Base-by-base conservation (phyloP, 1,284 basidiomycete genomes). In the Naganishia albida region DNA sequence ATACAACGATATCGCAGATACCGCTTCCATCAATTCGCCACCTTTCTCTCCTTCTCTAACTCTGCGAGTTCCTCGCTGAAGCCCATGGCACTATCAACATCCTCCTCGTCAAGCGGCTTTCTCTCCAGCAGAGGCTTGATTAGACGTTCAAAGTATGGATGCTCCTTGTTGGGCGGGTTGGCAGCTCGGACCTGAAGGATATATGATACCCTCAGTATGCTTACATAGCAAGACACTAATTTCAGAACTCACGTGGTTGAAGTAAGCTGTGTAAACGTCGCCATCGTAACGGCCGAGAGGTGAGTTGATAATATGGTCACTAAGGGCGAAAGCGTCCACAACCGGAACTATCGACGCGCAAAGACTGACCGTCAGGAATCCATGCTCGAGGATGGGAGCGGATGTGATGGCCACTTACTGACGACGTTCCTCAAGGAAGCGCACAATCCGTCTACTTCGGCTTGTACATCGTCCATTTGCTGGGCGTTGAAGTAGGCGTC, bases 241-340 rank as follows among this genome's bases (percentile, higher is more conserved):
- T 20, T 6, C 18, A n/a, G 20, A 0, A 38, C 64, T 60, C 12
- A 79, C 82, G 64, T 80, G 81, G 67, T 79, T 76, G 71, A 82
- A 82, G 75, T 83, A 82, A 50, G 78, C 77, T 64, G 80, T 78
- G 75, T 82, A 81, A 51, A 81, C 75, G 49, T 80, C 75, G 25
- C 81, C 82, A 68, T 81, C 80, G 71, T 78, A 81, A 65, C 78
- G 76, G 43, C 82, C 84, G 39, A 85, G 79, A 28, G 84, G 83
- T 53, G 82, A 83, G 77, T 85, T 85, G 77, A 85, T 77, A 65
- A 84, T 81, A 76, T 84, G 83, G 74, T 85, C 83, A 50, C 78
- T 78, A 39, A 83, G 78, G 15, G 80, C 80, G 71, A 85, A 85
- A 40, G 81, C 76, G 75, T 85, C 83, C 66, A 83, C 74, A 43